Evolutionary conservation across 202 grass and related monocot species (phyloP), one percentile per base, ranked within the genome.

Genomic region (Carex arenaria): DNA sequence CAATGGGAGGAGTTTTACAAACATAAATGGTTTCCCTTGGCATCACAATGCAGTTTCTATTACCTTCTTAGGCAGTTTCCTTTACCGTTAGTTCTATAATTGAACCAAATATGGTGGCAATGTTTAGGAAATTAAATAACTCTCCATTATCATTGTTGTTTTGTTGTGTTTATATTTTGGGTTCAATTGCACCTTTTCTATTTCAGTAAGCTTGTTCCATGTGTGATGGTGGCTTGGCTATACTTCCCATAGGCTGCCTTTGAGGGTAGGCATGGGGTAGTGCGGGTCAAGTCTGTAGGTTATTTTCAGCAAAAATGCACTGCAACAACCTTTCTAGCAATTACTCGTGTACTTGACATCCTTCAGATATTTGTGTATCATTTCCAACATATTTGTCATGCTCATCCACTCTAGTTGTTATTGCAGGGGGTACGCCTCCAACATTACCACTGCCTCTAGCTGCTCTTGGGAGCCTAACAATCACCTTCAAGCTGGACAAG

Each of bases 381-480:
- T 36, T 69, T 57, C 10, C 61, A 71, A 69, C 85, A 34, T 36
- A 80, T 43, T 26, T 67, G 49, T 52, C 81, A 49, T 68, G 65
- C 65, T 68, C 19, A 10, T 62, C 65, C 31, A 40, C 15, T 36
- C 82, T 64, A 67, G 36, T 19, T 85, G 55, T 60, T 86, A 82
- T 82, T 80, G 65, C 84, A 97, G 95, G 92, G 84, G 90, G 90
- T 70, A 90, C 87, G 77, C 92, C 92, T 1, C 90, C 95, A 36
- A 93, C 92, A 85, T 87, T 97, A 66, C 95, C 95, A 74, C 85
- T 97, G 84, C 95, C 95, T 7, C 92, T 97, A 90, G 95, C 95
- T 36, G 95, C 89, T 61, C 90, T 97, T 10, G 92, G 94, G 49
- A 93, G 92, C 85, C 87, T 97, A 83, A 93, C 95, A 6, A 97